A percentile compares a stretch with the other conserved stretches of the same genome.
These are phyloP conservation scores for Plantago major DNA, from an alignment of 257 asterid genomes.

Conservation along the genomic window DNA sequence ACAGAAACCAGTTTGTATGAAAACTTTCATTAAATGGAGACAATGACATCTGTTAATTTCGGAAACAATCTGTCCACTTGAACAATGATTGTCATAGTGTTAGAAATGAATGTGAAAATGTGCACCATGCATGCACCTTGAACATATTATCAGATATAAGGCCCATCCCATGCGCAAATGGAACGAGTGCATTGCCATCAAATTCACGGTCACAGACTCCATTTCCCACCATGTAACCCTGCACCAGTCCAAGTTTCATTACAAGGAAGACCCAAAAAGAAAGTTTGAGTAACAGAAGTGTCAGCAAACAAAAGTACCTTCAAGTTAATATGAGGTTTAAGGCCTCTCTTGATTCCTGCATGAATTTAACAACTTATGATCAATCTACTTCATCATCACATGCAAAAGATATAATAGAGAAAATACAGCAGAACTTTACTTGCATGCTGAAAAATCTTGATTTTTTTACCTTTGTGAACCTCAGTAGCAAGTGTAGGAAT, in stretches of 20 bases:
- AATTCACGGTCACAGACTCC: conserved; percentile 41
- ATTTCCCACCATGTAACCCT: conserved; percentile 65
- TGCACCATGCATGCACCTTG: conserved; percentile 28
- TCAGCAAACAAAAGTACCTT: conserved; percentile 27
- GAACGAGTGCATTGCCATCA: conserved; percentile 51
- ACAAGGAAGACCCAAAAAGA: not conserved
- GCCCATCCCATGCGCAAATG: conserved; percentile 54
- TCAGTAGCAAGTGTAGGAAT: conserved; percentile 53
- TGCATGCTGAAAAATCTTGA: not conserved
- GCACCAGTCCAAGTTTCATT: conserved; percentile 10
- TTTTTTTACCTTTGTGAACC: conserved; percentile 35
- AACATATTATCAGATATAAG: conserved; percentile 34
- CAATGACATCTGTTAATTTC: no score
- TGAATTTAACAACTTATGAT: not conserved
- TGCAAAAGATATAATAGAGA: no score
- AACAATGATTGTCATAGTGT: no score
- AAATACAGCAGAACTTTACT: not conserved
- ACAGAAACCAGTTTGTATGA: conserved; percentile 6
- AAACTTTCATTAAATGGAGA: not conserved
- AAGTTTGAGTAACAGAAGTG: not conserved
- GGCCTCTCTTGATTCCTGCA: conserved; percentile 40
- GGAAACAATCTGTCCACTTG: no score
- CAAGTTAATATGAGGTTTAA: conserved; percentile 41
- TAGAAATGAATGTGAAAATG: not conserved
- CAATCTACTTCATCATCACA: not conserved